These are phyloP conservation scores for Penicillium longicatenatum DNA, from an alignment of 495 filamentous ascomycete genomes.

Conservation along the genomic window DNA sequence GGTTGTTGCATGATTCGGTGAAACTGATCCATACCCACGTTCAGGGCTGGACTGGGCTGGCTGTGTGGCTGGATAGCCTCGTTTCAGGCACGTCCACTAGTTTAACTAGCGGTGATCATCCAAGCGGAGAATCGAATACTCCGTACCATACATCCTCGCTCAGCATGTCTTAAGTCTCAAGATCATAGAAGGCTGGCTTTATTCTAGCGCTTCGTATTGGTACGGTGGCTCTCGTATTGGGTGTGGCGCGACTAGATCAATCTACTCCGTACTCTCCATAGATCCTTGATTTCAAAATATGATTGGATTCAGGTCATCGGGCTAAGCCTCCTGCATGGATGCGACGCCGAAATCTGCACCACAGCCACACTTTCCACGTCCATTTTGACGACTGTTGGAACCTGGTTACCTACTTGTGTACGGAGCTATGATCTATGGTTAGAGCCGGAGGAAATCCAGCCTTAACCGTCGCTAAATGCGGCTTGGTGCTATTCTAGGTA, in stretches of 20 bases:
- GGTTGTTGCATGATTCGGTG: neutral
- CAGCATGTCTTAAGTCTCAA: neutral
- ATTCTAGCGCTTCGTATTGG: neutral
- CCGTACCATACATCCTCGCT: neutral
- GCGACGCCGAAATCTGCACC: slow-evolving; percentile 31
- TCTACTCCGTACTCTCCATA: no score
- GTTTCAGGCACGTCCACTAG: neutral
- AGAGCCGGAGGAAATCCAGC: neutral
- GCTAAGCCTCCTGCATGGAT: slow-evolving; percentile 22
- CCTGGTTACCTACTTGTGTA: slow-evolving; percentile 27
- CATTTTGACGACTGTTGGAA: slow-evolving; percentile 30
- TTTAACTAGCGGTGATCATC: neutral
- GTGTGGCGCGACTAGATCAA: neutral
- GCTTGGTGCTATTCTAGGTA: slow-evolving; percentile 13
- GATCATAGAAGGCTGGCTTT: neutral
- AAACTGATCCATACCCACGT: neutral
- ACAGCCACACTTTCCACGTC: slow-evolving; percentile 33
- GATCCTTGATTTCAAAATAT: no score
- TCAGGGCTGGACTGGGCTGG: neutral
- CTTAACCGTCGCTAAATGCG: slow-evolving; percentile 7
- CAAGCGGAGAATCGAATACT: neutral
- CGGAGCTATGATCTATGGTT: no score
- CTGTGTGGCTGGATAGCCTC: neutral
- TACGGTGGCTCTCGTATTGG: neutral
- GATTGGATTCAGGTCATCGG: neutral